Evolutionary conservation across 805 yeast species (phyloP), one percentile per base, ranked within the genome.

Genomic region (Kodamaea neixiangensis): DNA sequence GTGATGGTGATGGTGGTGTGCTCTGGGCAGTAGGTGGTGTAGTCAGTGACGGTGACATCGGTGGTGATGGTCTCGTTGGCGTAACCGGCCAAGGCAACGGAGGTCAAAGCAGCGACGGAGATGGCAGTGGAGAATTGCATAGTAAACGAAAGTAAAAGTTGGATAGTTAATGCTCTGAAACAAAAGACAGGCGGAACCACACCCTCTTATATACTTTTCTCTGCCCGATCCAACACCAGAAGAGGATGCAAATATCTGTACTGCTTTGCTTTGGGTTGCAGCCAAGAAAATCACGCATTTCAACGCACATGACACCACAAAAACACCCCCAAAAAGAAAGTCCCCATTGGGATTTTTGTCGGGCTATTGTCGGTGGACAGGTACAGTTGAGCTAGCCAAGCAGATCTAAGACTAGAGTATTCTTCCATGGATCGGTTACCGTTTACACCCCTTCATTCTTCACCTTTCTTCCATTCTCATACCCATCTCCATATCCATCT

Each of bases 21-120:
- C 44, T 55, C 56, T 53, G 76, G 75, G 57, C 75, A 71, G 68
- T 64, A 69, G 53, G 75, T 71, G 57, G 65, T 59, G 63, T 58
- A 69, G 52, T 60, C 72, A 52, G 75, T 71, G 52, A 64, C 64
- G 29, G 73, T 68, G 29, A 56, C 52, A 47, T 58, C 61, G 29
- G 64, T 59, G 60, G 74, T 69, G 55, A 46, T 31, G 37, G 45
- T 43, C 35, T 39, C 63, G 63, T 66, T 63, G 41, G 62, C 41
- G 65, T 58, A 63, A 39, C 62, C 64, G 56, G 71, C 70, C 53
- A 58, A 49, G 47, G 69, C 68, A 52, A 63, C 49, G 57, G 71
- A 64, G 37, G 67, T 54, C 48, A 63, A 52, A 52, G 69, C 68
- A 44, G 71, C 56, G 47, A 63, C 60, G 44, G 66, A 63, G 38